Percentiles rank a stretch among this genome's conserved stretches.
Evolutionary conservation across 2,329 filamentous ascomycete species (phyloP).

Genomic region (Hypoxylon sp.): DNA sequence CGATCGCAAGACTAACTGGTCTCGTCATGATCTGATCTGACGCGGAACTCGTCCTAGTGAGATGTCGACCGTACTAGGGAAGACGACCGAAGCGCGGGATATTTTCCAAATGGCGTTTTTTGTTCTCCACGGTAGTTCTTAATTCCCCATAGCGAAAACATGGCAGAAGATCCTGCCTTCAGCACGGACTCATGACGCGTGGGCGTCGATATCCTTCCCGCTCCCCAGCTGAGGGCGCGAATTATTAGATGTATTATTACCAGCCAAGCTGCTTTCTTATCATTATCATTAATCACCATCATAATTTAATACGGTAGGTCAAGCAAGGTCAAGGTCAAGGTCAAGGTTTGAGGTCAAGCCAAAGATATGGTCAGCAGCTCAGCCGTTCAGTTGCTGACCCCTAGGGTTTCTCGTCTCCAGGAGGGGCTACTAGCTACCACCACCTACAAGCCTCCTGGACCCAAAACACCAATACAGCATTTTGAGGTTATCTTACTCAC

Average conservation of each 20-base stretch:
- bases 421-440: conserved; percentile 5
- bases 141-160: conserved; percentile 5
- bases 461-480: background rate
- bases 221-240: conserved; percentile 1
- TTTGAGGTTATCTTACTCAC: conserved; percentile 24
- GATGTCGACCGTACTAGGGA: conserved; percentile 1
- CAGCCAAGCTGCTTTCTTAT: conserved; percentile 15
- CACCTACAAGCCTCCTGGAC: no score
- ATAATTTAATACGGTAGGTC: conserved; percentile 31
- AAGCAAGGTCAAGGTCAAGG: no score
- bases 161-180: conserved; percentile 22
- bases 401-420: conserved; percentile 11
- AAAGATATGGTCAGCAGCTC: conserved; percentile 35
- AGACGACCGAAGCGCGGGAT: conserved; percentile 16
- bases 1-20: conserved; percentile 22
- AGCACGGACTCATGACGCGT: conserved; percentile 16
- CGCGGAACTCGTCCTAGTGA: conserved; percentile 11
- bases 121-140: conserved; percentile 17
- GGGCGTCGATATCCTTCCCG: conserved; percentile 3
- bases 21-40: conserved; percentile 31
- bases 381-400: conserved; percentile 38
- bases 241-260: conserved; percentile 25
- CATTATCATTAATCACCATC: no score
- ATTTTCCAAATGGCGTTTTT: conserved; percentile 15
- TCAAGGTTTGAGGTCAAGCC: no score